These are phyloP conservation scores for Trametes villosa DNA, from an alignment of 768 basidiomycete species.

Conservation along the genomic window DNA sequence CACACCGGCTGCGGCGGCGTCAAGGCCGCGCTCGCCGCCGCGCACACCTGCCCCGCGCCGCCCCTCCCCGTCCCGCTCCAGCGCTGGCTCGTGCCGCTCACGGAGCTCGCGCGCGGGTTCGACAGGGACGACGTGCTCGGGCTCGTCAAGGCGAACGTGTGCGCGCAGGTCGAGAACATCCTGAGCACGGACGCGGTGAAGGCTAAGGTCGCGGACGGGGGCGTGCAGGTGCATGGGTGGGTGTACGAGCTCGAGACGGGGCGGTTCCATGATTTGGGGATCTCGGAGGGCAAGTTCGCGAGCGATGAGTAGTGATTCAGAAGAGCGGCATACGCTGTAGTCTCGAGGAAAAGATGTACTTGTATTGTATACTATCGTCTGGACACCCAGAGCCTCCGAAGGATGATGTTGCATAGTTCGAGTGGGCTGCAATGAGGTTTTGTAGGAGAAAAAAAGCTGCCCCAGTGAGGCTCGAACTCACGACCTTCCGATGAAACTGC, in stretches of 20 bases:
- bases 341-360: too few species aligned
- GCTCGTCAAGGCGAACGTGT: slow-evolving; percentile 61
- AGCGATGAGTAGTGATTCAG: too few species aligned
- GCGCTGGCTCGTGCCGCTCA: slow-evolving; percentile 76
- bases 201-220: slow-evolving; percentile 30
- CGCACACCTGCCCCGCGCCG: slow-evolving; percentile 40
- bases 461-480: too few species aligned
- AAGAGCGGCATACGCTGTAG: too few species aligned
- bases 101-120: slow-evolving; percentile 44
- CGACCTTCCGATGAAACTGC: too few species aligned
- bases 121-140: slow-evolving; percentile 9
- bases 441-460: too few species aligned
- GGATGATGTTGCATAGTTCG: too few species aligned
- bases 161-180: slow-evolving; percentile 35
- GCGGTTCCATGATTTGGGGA: slow-evolving; percentile 56
- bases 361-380: too few species aligned
- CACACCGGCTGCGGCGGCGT: slow-evolving; percentile 86
- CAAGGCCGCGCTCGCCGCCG: slow-evolving; percentile 54
- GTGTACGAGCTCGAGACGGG: slow-evolving; percentile 69
- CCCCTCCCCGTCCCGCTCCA: slow-evolving; percentile 46
- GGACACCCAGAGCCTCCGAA: too few species aligned
- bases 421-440: too few species aligned
- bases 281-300: slow-evolving; percentile 38
- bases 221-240: slow-evolving; percentile 51
- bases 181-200: slow-evolving; percentile 26